Base-by-base conservation (phyloP, 495 filamentous ascomycete genomes). In the Penicillium goetzii region DNA sequence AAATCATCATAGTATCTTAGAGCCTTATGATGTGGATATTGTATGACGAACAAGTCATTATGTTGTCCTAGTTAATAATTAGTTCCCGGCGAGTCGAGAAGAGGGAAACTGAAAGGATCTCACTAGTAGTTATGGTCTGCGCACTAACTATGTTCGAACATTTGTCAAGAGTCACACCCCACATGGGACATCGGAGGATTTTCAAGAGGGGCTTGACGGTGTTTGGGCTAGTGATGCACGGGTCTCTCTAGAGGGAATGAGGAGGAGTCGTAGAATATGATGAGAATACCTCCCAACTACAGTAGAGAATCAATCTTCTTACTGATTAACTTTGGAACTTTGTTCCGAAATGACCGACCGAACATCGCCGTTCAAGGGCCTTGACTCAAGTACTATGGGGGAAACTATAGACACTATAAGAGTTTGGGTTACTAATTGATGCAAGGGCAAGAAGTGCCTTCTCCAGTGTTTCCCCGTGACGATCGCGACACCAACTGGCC, bases 401-500 rank as follows among this genome's bases (percentile, higher is more conserved):
- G 8, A 32, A 14, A 43, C n/a, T 43, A 47, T 47, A 21, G 36
- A 10, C 14, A 45, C 19, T 45, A 23, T 23, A 3, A 45, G 28
- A 30, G 28, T 30, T 30, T 30, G 28, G 28, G 28, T 30, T 30
- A 32, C 30, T 79, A 76, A 7, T 78, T 75, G 74, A 76, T 74
- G 76, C 74, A 80, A 80, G 78, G 78, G 73, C 74, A 73, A 52
- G 47, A 32, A 32, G 2, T 32, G 26, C 59, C 63, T 69, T 65
- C 62, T 64, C 67, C 55, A 63, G 56, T 63, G 34, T 41, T 70
- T 66, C 68, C 74, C 73, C 70, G 72, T 76, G 77, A 75, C 70
- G 75, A 79, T 78, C 73, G 63, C 60, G 57, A 66, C 63, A 66
- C 70, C 75, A 73, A 57, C 64, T 68, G 47, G 33, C 49, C 56